These are phyloP conservation scores for Hypholoma sublateritium DNA, from an alignment of 768 basidiomycete species.

Conservation along the genomic window DNA sequence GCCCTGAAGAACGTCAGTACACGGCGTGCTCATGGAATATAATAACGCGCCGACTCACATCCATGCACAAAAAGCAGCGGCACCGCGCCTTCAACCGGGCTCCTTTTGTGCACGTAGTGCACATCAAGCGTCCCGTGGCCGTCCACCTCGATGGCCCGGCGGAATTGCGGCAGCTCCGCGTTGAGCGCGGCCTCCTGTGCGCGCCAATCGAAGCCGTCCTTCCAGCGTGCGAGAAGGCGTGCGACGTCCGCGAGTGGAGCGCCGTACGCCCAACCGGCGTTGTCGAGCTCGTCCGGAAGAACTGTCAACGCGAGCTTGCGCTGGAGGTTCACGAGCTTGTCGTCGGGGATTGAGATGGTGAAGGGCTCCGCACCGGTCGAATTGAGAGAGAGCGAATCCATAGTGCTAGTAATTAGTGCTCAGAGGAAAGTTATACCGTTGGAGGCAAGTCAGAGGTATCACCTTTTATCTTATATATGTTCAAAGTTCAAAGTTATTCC, in stretches of 20 bases:
- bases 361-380: background rate
- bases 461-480: no score
- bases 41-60: slow-evolving; percentile 30
- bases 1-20: slow-evolving; percentile 41
- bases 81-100: slow-evolving; percentile 42
- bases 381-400: background rate
- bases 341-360: background rate
- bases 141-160: slow-evolving; percentile 47
- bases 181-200: slow-evolving; percentile 50
- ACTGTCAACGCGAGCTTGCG: slow-evolving; percentile 35
- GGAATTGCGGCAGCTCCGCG: slow-evolving; percentile 53
- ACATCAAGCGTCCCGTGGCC: slow-evolving; percentile 45
- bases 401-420: no score
- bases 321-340: background rate
- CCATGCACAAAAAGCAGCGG: slow-evolving; percentile 49
- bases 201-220: slow-evolving; percentile 53
- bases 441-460: no score
- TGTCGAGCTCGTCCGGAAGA: slow-evolving; percentile 60
- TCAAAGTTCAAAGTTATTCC: no score
- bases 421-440: no score
- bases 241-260: slow-evolving; percentile 47
- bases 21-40: background rate
- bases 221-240: slow-evolving; percentile 48
- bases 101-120: slow-evolving; percentile 60
- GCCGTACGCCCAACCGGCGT: slow-evolving; percentile 52